Evolutionary conservation across 176 grass and related monocot genomes (phyloP).

Genomic region (Avena atlantica): DNA sequence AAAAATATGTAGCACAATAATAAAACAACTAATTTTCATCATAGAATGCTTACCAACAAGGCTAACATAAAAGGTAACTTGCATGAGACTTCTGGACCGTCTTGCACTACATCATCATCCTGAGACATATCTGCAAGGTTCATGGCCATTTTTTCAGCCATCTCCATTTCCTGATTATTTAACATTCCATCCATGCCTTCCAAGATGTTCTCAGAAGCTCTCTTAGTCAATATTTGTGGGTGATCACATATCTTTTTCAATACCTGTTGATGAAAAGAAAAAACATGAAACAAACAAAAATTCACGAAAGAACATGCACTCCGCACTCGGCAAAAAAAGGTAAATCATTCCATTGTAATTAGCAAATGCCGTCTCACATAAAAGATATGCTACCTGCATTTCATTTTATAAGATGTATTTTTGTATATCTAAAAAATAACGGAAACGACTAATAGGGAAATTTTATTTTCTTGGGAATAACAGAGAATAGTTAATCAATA

Average conservation of each 20-base stretch:
- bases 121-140: constrained; percentile 76
- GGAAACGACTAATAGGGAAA: background rate
- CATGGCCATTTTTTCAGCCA: constrained; percentile 86
- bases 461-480: background rate
- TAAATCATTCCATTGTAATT: background rate
- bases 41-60: constrained; percentile 68
- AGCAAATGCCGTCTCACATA: background rate
- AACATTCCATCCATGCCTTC: constrained; percentile 84
- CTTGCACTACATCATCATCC: constrained; percentile 52
- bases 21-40: constrained; percentile 16
- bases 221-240: constrained; percentile 82
- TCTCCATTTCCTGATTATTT: constrained; percentile 68
- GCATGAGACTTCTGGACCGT: constrained; percentile 83
- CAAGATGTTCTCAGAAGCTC: constrained; percentile 71
- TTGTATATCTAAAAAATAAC: background rate
- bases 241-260: constrained; percentile 96
- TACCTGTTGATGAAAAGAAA: constrained; percentile 61
- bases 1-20: background rate
- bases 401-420: background rate
- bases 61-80: constrained; percentile 90
- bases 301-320: constrained; percentile 13
- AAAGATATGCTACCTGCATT: background rate
- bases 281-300: constrained; percentile 14
- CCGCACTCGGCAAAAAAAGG: background rate
- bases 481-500: background rate